Conservation (phyloP, 139 green algal genomes). For the Pleodorina starrii region DNA sequence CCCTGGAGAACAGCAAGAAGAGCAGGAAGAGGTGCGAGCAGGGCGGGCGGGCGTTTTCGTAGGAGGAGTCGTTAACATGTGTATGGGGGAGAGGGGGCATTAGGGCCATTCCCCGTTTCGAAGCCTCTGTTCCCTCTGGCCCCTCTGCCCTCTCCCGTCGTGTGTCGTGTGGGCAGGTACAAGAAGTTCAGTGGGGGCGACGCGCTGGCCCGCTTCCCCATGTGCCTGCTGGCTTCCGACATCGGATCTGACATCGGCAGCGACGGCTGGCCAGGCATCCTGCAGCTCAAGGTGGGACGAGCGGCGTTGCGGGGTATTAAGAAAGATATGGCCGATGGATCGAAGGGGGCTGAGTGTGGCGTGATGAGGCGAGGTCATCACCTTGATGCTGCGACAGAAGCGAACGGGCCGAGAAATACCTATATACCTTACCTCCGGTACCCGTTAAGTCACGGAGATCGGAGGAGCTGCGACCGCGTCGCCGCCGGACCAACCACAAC, state of each 20-base stretch:
- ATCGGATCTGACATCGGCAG: conserved; percentile 58
- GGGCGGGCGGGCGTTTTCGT: not conserved
- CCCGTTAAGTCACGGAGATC: too few relatives aligned
- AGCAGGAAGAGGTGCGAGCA: conserved; percentile 49
- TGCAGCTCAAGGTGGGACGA: conserved; percentile 53
- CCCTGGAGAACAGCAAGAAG: conserved; percentile 65
- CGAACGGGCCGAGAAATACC: too few relatives aligned
- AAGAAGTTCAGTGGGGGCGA: conserved; percentile 52
- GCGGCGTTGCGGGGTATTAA: too few relatives aligned
- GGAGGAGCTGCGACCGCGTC: too few relatives aligned
- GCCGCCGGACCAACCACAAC: too few relatives aligned
- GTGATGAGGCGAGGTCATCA: too few relatives aligned
- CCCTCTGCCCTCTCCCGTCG: not conserved
- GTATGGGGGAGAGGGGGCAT: not conserved
- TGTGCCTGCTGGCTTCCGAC: conserved; percentile 51
- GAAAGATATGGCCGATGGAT: too few relatives aligned
- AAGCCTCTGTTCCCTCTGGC: not conserved
- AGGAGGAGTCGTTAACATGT: too few relatives aligned
- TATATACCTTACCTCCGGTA: too few relatives aligned
- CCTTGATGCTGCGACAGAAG: too few relatives aligned
- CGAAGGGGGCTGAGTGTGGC: too few relatives aligned
- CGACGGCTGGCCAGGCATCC: conserved; percentile 62
- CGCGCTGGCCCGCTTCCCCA: conserved; percentile 56
- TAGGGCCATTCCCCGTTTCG: not conserved
- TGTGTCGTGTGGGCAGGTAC: conserved; percentile 27